Percentiles rank a stretch among this genome's conserved stretches.
These are phyloP conservation scores for Blastobotrys serpentis DNA, from an alignment of 1,139 yeast genomes.

Conservation along the genomic window DNA sequence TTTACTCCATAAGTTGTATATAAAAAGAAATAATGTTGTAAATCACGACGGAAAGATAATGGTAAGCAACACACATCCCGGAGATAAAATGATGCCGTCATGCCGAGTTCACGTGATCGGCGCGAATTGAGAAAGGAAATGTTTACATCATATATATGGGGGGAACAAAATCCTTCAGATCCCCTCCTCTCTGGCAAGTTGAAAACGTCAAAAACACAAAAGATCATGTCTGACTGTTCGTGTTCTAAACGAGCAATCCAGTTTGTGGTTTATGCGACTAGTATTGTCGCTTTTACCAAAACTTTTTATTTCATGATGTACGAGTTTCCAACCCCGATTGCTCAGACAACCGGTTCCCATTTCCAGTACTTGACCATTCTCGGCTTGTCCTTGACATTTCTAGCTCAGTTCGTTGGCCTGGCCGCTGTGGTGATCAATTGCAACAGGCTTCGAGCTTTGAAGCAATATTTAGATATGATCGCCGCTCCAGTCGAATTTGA, in stretches of 20 bases:
- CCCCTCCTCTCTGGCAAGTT: no score
- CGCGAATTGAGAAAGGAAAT: no score
- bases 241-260: constrained; percentile 6
- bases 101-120: no score
- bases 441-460: constrained; percentile 22
- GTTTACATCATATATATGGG: no score
- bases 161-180: no score
- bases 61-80: no score
- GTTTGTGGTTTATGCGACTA: constrained; percentile 13
- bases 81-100: no score
- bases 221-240: neutral
- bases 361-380: constrained; percentile 37
- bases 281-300: constrained; percentile 15
- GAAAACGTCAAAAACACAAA: no score
- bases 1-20: no score
- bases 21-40: no score
- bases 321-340: constrained; percentile 14
- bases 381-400: constrained; percentile 29
- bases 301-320: constrained; percentile 13
- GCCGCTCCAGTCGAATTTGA: constrained; percentile 37
- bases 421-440: constrained; percentile 28
- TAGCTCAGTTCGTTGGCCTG: constrained; percentile 31
- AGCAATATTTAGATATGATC: constrained; percentile 26
- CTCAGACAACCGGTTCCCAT: constrained; percentile 24
- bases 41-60: no score